Conservation (phyloP, 2,329 filamentous ascomycete genomes). For the Leptographium wingfieldii region DNA sequence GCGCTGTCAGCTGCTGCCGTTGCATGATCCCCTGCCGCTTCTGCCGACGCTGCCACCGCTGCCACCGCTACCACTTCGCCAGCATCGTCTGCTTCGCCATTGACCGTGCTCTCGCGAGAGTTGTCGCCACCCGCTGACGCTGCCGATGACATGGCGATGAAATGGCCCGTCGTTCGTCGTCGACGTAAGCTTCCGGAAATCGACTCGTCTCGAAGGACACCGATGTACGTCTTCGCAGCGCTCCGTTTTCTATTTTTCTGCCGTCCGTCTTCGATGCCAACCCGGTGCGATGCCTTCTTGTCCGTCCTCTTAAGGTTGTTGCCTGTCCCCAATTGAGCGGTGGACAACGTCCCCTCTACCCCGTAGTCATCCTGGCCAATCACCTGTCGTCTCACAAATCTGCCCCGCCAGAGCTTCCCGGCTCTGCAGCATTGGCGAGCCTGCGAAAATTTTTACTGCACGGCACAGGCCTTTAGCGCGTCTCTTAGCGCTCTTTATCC, state of each 20-base stretch:
- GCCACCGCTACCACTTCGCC: neutral
- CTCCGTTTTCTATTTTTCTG: neutral
- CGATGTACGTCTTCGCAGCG: neutral
- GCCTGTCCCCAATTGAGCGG: neutral
- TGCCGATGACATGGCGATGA: slow-evolving; percentile 11
- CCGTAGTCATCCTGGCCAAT: neutral
- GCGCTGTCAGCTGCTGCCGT: slow-evolving; percentile 18
- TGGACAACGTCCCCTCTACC: neutral
- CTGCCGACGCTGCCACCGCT: neutral
- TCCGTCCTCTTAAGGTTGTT: neutral
- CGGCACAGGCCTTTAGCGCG: neutral
- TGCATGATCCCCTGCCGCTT: neutral
- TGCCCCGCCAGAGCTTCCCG: slow-evolving; percentile 1
- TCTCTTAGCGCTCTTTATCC: neutral
- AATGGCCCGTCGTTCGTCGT: neutral
- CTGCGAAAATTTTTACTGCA: neutral
- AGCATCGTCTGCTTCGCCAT: slow-evolving; percentile 5
- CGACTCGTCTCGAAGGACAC: neutral
- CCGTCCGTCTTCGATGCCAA: neutral
- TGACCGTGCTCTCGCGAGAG: slow-evolving; percentile 9
- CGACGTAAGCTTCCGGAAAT: neutral
- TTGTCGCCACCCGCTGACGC: slow-evolving; percentile 4
- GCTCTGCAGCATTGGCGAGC: neutral
- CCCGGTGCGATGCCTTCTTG: neutral
- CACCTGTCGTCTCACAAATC: neutral